A percentile compares a stretch with the other conserved stretches of the same genome.
Evolutionary conservation across 1,139 yeast genomes (phyloP).

Genomic region (Zhuliangozyma blackwelliae): DNA sequence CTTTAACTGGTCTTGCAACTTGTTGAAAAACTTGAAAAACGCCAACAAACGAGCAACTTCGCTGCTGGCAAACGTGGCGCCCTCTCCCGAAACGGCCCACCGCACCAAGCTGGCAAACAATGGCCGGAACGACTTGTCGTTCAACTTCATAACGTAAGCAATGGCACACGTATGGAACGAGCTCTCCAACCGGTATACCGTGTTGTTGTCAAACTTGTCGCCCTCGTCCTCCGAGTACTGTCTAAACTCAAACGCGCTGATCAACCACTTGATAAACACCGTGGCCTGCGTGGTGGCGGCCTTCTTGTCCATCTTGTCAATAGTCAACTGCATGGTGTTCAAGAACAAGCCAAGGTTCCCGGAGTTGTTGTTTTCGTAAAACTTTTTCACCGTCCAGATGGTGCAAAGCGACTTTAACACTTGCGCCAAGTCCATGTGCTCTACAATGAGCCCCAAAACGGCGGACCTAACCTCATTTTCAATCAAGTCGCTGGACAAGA

Average conservation of each 20-base stretch:
- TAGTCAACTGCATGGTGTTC: conserved; percentile 58
- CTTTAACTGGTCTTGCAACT: conserved; percentile 76
- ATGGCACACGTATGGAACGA: conserved; percentile 72
- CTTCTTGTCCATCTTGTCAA: conserved; percentile 69
- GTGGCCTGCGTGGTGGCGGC: conserved; percentile 68
- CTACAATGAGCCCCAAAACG: conserved; percentile 60
- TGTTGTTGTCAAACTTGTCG: conserved; percentile 58
- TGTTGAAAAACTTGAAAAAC: conserved; percentile 83
- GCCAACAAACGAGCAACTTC: conserved; percentile 59
- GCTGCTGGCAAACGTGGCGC: conserved; percentile 42
- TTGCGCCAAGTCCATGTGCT: conserved; percentile 62
- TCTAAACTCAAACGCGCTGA: conserved; percentile 69
- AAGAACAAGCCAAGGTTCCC: conserved; percentile 70
- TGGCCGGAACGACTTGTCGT: conserved; percentile 92
- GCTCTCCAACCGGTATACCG: conserved; percentile 77
- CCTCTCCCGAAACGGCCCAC: conserved; percentile 90
- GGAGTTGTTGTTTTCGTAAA: conserved; percentile 35
- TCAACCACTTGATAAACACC: conserved; percentile 65
- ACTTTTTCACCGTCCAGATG: conserved; percentile 48
- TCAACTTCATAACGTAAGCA: conserved; percentile 78
- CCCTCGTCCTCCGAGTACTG: conserved; percentile 33
- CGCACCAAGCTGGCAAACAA: conserved; percentile 81
- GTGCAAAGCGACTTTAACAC: conserved; percentile 59
- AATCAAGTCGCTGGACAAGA: conserved; percentile 56
- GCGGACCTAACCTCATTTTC: conserved; percentile 59